phyloP scores from a whole-genome alignment of 352 stramenopile genomes.

The Aphanomyces astaci region DNA sequence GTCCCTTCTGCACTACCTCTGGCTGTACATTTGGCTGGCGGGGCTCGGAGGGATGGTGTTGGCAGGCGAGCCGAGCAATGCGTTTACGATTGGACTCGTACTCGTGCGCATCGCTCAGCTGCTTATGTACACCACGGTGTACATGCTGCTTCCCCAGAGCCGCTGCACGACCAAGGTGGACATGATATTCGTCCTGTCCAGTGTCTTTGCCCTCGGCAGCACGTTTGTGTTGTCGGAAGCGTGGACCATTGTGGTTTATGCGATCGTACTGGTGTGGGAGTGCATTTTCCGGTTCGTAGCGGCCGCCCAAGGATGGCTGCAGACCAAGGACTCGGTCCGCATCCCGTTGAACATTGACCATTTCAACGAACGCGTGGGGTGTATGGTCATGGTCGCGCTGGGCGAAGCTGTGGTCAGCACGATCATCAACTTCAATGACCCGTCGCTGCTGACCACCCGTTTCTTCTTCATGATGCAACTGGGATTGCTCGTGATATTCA shows the following conservation, averaged over 20 bases:
- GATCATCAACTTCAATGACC: constrained; percentile 8
- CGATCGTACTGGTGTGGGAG: not conserved
- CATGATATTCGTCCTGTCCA: not conserved
- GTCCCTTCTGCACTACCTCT: constrained; percentile 19
- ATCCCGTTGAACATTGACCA: constrained; percentile 22
- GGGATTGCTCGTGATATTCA: constrained; percentile 12
- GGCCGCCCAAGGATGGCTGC: not conserved
- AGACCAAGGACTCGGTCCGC: not conserved
- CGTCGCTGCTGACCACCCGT: not conserved
- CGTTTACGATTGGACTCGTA: constrained; percentile 15
- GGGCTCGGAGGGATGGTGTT: constrained; percentile 17
- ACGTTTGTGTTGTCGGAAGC: not conserved
- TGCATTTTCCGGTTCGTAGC: not conserved
- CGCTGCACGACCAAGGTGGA: not conserved
- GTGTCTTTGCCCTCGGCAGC: not conserved
- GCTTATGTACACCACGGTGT: constrained; percentile 9
- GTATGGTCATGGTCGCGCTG: constrained; percentile 13
- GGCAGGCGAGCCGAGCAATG: not conserved
- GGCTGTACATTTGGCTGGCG: constrained; percentile 15
- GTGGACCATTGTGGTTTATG: constrained; percentile 1
- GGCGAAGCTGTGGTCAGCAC: constrained; percentile 21
- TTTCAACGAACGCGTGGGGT: constrained; percentile 18
- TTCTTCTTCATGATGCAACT: constrained; percentile 19
- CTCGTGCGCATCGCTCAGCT: not conserved
- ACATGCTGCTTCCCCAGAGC: not conserved